Conservation (phyloP, 495 filamentous ascomycete species). For the Lasiosphaeris hirsuta region DNA sequence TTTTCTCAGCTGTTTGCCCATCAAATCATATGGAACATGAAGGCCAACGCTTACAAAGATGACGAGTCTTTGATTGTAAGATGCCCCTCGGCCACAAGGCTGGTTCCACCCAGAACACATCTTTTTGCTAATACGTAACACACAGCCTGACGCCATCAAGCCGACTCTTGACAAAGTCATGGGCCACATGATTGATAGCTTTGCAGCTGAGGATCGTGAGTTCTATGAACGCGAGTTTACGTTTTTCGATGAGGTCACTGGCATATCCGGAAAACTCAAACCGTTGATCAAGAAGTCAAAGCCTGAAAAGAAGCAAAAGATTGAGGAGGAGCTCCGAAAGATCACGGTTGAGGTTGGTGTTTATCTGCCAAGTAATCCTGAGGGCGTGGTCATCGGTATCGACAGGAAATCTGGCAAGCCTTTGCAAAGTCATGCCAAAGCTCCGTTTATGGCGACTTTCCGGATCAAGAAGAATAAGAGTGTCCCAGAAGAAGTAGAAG, state of each 20-base stretch:
- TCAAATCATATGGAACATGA: slow-evolving; percentile 99
- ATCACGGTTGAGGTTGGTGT: slow-evolving; percentile 96
- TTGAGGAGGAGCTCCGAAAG: slow-evolving; percentile 95
- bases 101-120: neutral
- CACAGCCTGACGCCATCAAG: slow-evolving; percentile 84
- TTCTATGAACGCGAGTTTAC: slow-evolving; percentile 96
- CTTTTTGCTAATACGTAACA: slow-evolving; percentile 32
- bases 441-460: slow-evolving; percentile 98
- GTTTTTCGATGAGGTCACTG: slow-evolving; percentile 97
- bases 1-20: slow-evolving; percentile 96
- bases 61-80: slow-evolving; percentile 86
- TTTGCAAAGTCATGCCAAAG: slow-evolving; percentile 94
- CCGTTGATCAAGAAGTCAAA: slow-evolving; percentile 92
- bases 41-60: slow-evolving; percentile 96
- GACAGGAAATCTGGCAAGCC: slow-evolving; percentile 97
- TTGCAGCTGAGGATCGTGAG: slow-evolving; percentile 67
- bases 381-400: slow-evolving; percentile 94
- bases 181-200: slow-evolving; percentile 75
- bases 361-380: slow-evolving; percentile 94
- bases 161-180: slow-evolving; percentile 90
- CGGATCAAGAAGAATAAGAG: slow-evolving; percentile 78
- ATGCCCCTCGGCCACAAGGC: neutral
- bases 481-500: slow-evolving; percentile 45
- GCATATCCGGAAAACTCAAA: slow-evolving; percentile 89
- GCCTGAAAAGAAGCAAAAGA: slow-evolving; percentile 97